Base-by-base conservation (phyloP, 2,329 filamentous ascomycete species). In the Fusarium gaditjirri region DNA sequence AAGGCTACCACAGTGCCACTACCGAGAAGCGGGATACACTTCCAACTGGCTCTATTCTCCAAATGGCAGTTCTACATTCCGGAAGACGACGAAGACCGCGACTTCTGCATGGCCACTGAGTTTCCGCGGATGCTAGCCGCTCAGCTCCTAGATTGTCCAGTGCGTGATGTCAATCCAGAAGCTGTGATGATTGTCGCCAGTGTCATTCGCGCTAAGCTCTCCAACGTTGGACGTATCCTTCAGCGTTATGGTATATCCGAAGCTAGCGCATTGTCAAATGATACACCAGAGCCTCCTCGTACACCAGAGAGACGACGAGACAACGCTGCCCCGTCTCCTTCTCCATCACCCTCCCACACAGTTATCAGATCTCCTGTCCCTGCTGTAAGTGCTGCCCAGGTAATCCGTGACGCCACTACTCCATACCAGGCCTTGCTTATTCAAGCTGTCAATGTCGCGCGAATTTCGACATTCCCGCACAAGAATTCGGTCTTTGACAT, bases 241-340 rank as follows among this genome's bases (percentile, higher is more conserved):
- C 41, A 47, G 14, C 4, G 14, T 14, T 10, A 47, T 23, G 54
- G 31, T 1, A 47, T 57, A 47, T 36, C 13, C 0, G n/a, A 36
- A 3, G 21, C 35, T 2, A 2, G 4, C 10, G 5, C 0, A 2
- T 23, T 47, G 8, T 2, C 5, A 8, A 8, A 7, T 2, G 8
- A 19, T 23, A 10, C 3, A 3, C 23, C 17, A 5, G 41, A 35
- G 3, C 54, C 54, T 8, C 54, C 54, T 3, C 19, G 21, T 5
- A 57, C 54, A 17, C 41, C 54, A 1, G 39, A 35, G 19, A 57
- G 39, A 2, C 54, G 16, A 47, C 8, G 54, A n/a, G 29, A 57
- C 12, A 47, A 57, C 4, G 41, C 14, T 8, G 39, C 41, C 6
- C 54, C 54, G 0, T 47, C 41, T 0, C 39, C 54, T 0, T 57